These are phyloP conservation scores for Carnegiea gigantea DNA, from an alignment of 179 eudicot genomes.

Conservation along the genomic window DNA sequence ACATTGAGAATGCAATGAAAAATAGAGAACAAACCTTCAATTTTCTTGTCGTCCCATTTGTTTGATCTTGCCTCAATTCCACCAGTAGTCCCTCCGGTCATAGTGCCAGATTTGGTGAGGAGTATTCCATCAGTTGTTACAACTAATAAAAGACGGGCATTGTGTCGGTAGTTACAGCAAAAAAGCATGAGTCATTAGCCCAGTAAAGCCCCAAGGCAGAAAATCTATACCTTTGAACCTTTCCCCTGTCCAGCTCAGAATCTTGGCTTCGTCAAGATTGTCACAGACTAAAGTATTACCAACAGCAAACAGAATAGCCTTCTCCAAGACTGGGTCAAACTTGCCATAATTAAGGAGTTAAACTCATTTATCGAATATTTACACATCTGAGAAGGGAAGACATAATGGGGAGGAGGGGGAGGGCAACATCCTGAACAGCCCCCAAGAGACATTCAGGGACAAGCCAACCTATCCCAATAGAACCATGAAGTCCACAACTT, in stretches of 20 bases:
- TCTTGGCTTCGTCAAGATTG: slow-evolving; percentile 86
- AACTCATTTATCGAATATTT: slow-evolving; percentile 9
- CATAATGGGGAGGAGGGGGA: neutral
- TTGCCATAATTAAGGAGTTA: slow-evolving; percentile 62
- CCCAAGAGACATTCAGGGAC: neutral
- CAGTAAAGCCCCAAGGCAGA: neutral
- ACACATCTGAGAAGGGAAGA: neutral
- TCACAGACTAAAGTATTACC: slow-evolving; percentile 97
- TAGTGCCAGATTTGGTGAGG: slow-evolving; percentile 93
- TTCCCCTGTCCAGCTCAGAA: slow-evolving; percentile 92
- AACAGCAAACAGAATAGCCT: slow-evolving; percentile 91
- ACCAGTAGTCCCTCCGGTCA: slow-evolving; percentile 99
- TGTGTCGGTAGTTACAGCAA: slow-evolving; percentile 91
- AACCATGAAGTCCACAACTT: neutral
- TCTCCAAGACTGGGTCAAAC: slow-evolving; percentile 86
- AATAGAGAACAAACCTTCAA: slow-evolving; percentile 63
- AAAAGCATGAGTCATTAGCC: slow-evolving; percentile 18
- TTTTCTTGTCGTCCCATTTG: slow-evolving; percentile 95
- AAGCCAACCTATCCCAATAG: neutral
- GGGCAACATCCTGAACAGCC: neutral
- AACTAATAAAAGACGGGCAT: slow-evolving; percentile 62
- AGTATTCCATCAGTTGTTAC: slow-evolving; percentile 93
- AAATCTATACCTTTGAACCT: slow-evolving; percentile 73
- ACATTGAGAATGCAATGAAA: slow-evolving; percentile 13
- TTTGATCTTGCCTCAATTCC: slow-evolving; percentile 99